Percentiles rank a stretch among this genome's conserved stretches.
Evolutionary conservation across 2,329 filamentous ascomycete genomes (phyloP).

Genomic region (Apiospora malaysiana): DNA sequence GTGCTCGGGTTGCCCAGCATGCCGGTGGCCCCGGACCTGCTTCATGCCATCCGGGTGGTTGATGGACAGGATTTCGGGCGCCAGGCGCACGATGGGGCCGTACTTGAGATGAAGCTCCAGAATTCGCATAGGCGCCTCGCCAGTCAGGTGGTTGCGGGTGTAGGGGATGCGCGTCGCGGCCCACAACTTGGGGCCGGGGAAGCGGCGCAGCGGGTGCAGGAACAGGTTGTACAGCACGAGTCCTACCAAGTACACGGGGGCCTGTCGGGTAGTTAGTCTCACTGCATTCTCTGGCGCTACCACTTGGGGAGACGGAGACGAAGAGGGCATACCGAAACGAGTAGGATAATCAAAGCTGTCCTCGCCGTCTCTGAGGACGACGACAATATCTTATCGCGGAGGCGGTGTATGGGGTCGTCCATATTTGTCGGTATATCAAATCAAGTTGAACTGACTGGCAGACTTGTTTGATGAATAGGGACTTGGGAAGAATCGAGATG

Average conservation of each 20-base stretch:
- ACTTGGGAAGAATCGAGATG: not conserved
- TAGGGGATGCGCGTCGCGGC: conserved; percentile 23
- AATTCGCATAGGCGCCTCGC: conserved; percentile 20
- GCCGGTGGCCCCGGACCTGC: not conserved
- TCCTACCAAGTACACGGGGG: not conserved
- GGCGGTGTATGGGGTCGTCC: not conserved
- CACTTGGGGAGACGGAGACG: no score
- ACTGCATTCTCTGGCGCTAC: not conserved
- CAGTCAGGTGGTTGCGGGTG: conserved; percentile 20
- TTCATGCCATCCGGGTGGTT: not conserved
- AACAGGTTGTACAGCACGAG: conserved; percentile 30
- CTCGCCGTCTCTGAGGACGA: not conserved
- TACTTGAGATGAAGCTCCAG: conserved; percentile 15
- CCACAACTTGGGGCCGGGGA: conserved; percentile 31
- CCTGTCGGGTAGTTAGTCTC: not conserved
- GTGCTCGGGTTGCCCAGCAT: not conserved
- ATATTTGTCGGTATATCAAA: not conserved
- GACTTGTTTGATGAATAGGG: not conserved
- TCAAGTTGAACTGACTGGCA: not conserved
- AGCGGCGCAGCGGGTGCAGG: conserved; percentile 32
- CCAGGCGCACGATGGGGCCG: conserved; percentile 14
- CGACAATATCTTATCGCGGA: not conserved
- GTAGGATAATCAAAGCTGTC: not conserved
- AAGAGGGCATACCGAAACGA: not conserved
- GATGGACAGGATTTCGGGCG: not conserved